Conservation (phyloP, 2,329 filamentous ascomycete species). For the Penicillium sp. region DNA sequence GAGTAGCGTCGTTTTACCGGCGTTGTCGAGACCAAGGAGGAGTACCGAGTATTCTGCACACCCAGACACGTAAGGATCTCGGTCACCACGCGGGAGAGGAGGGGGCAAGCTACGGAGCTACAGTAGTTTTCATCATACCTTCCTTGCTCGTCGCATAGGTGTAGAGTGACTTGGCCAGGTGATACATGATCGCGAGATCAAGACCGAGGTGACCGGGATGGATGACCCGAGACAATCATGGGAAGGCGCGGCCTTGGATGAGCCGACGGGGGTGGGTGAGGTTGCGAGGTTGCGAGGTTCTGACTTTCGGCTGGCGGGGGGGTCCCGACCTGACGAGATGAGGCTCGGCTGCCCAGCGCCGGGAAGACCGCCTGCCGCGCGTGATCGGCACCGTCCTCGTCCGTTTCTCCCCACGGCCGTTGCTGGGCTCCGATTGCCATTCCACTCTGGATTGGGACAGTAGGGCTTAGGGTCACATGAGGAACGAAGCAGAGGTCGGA, state of each 20-base stretch:
- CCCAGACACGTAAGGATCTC: too few relatives aligned
- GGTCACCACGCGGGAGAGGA: too few relatives aligned
- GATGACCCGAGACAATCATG: neutral
- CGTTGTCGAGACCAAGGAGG: constrained; percentile 94
- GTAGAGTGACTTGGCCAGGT: constrained; percentile 91
- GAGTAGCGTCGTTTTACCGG: constrained; percentile 96
- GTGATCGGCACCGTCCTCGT: too few relatives aligned
- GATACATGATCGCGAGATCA: constrained; percentile 64
- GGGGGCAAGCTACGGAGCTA: too few relatives aligned
- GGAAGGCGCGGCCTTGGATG: neutral
- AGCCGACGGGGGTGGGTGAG: neutral
- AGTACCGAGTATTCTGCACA: constrained; percentile 86
- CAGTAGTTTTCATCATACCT: constrained; percentile 48
- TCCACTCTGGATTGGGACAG: constrained; percentile 16
- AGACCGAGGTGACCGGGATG: constrained; percentile 14
- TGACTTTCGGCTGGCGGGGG: neutral
- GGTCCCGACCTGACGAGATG: neutral
- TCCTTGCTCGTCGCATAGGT: constrained; percentile 95
- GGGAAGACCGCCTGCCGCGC: too few relatives aligned
- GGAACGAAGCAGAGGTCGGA: neutral
- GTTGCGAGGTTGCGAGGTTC: neutral
- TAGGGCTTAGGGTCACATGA: constrained; percentile 25
- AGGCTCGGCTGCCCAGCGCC: too few relatives aligned
- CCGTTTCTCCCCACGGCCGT: too few relatives aligned
- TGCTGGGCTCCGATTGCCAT: neutral